A percentile compares a stretch with the other conserved stretches of the same genome.
Conservation (phyloP, 1,284 basidiomycete species). For the Leccinum pachyderme region DNA sequence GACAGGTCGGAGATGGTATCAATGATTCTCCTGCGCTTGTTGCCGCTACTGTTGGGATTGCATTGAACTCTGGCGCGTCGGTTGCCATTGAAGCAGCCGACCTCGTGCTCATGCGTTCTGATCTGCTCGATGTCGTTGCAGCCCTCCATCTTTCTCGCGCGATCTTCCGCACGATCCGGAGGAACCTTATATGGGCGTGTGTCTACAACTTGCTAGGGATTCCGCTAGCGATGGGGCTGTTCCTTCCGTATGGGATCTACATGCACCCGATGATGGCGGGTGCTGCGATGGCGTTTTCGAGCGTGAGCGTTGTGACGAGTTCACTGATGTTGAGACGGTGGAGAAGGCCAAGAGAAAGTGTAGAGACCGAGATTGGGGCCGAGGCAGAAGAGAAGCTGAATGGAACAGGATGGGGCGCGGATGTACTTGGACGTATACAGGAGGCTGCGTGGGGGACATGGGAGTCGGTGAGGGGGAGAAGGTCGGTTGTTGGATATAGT, state of each 20-base stretch:
- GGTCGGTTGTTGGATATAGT: slow-evolving; percentile 54
- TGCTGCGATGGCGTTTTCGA: slow-evolving; percentile 96
- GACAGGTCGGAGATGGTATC: slow-evolving; percentile 95
- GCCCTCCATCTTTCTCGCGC: slow-evolving; percentile 87
- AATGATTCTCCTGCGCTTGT: slow-evolving; percentile 98
- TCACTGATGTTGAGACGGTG: slow-evolving; percentile 88
- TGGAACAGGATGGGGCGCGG: slow-evolving; percentile 6
- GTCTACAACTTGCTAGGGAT: slow-evolving; percentile 94
- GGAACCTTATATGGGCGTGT: slow-evolving; percentile 91
- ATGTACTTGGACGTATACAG: slow-evolving; percentile 46
- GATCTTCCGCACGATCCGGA: slow-evolving; percentile 89
- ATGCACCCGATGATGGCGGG: slow-evolving; percentile 99
- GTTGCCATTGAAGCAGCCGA: slow-evolving; percentile 98
- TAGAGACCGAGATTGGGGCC: slow-evolving; percentile 49
- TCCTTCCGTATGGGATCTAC: slow-evolving; percentile 89
- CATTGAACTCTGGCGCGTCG: slow-evolving; percentile 92
- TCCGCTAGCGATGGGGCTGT: slow-evolving; percentile 97
- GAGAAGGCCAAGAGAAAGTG: slow-evolving; percentile 66
- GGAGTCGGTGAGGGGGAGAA: slow-evolving; percentile 43
- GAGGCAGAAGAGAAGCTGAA: slow-evolving; percentile 28
- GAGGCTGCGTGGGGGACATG: slow-evolving; percentile 39
- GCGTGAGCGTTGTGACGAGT: slow-evolving; percentile 92
- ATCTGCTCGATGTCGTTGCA: slow-evolving; percentile 95
- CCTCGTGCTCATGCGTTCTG: slow-evolving; percentile 95
- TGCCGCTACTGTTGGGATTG: slow-evolving; percentile 93